Base-by-base conservation (phyloP, 176 grass and related monocot genomes). In the Oryza punctata region DNA sequence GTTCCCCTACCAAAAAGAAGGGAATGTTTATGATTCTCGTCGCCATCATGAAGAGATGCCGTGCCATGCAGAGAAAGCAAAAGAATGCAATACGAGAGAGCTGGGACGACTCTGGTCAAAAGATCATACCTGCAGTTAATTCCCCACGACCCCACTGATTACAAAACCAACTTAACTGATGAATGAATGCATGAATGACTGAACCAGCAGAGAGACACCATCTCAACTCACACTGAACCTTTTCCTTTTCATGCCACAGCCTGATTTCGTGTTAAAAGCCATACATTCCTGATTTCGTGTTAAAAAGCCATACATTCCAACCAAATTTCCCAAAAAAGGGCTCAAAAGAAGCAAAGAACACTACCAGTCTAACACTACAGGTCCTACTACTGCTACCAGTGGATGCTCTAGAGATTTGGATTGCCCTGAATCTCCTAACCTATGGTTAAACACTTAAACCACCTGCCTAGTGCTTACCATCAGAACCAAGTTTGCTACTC, bases 71-170 rank as follows among this genome's bases (percentile, higher is more conserved):
- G 59, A 85, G 68, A 85, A 88, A 90, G 76, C 54, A 27, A 73
- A 77, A 76, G 76, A 61, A 50, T 38, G 78, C 46, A 40, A 35
- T 75, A 72, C 38, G 47, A 47, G 59, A n/a, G 74, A 33, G 63
- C 38, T 80, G 63, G 46, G 12, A 30, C 88, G 12, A 30, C 88
- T 67, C 57, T 54, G 87, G 89, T 94, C 92, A 94, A 91, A 94
- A 91, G 89, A 82, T 67, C n/a, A 26, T 63, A 47, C 35, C 63
- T 38, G 81, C 68, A 72, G 18, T 87, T 44, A 63, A 82, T 54
- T 81, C 81, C 71, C 19, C 18, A 67, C 83, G 63, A 45, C 60
- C 45, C 81, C 82, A 81, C 78, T 44, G 25, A 73, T 67, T 37
- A 59, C 0, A 59, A 32, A 35, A 71, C 52, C 7, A 18, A 24